Percentiles rank a stretch among this genome's conserved stretches.
phyloP scores from a whole-genome alignment of 2,329 filamentous ascomycete genomes.

The Cryphonectria radicalis region DNA sequence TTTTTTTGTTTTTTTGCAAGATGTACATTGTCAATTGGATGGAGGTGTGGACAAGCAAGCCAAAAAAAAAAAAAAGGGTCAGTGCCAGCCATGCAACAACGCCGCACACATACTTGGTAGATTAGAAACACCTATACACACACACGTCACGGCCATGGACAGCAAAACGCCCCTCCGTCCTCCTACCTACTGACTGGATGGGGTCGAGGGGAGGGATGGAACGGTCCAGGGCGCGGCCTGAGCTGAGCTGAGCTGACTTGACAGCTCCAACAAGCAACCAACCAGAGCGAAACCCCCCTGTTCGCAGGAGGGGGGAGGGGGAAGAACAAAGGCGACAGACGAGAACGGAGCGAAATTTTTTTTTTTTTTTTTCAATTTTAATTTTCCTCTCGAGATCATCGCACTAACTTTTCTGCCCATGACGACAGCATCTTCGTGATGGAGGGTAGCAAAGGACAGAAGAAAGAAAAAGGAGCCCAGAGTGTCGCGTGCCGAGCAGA shows the following conservation, averaged over 20 bases:
- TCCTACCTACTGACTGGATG: not conserved
- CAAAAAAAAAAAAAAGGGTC: not conserved
- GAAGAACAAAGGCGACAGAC: not conserved
- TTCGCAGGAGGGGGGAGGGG: not conserved
- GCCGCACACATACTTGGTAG: not conserved
- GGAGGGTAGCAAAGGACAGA: not conserved
- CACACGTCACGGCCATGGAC: not conserved
- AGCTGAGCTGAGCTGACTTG: conserved; percentile 1
- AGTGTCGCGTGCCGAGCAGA: not conserved
- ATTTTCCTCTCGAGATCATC: not conserved
- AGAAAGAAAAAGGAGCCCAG: not conserved
- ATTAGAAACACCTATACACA: not conserved
- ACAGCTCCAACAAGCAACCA: not conserved
- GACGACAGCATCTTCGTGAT: not conserved
- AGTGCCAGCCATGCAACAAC: conserved; percentile 5
- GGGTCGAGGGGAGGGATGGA: not conserved
- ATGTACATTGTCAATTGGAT: not conserved
- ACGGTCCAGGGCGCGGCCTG: not conserved
- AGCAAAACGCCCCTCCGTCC: not conserved
- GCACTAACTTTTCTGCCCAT: not conserved
- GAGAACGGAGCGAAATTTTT: not conserved
- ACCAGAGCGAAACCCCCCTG: not conserved
- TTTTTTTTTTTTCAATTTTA: not conserved
- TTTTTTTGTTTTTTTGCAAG: no score
- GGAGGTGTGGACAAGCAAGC: no score